phyloP scores from a whole-genome alignment of 2,329 filamentous ascomycete species.

The Alternaria incomplexa region DNA sequence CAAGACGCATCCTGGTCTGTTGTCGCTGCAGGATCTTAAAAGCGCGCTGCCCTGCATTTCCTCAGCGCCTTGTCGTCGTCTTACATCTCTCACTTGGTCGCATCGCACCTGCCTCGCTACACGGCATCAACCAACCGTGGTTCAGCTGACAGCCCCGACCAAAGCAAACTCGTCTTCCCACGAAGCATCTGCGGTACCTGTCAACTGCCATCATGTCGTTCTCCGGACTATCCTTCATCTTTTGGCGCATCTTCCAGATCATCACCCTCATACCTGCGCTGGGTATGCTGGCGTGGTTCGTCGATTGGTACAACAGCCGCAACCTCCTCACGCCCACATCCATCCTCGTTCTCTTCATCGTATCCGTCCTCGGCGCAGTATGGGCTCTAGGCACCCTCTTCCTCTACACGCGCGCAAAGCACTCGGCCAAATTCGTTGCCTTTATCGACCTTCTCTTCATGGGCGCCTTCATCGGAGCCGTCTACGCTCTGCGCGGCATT shows the following conservation, averaged over 20 bases:
- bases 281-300: slow-evolving; percentile 67
- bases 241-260: slow-evolving; percentile 67
- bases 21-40: slow-evolving; percentile 18
- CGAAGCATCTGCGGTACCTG: slow-evolving; percentile 2
- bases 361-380: slow-evolving; percentile 65
- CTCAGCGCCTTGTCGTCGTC: slow-evolving; percentile 16
- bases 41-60: slow-evolving; percentile 12
- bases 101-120: slow-evolving; percentile 10
- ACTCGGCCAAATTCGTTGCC: slow-evolving; percentile 65
- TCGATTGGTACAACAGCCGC: slow-evolving; percentile 62
- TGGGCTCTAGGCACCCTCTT: slow-evolving; percentile 68
- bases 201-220: slow-evolving; percentile 50
- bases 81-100: slow-evolving; percentile 10
- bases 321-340: slow-evolving; percentile 65
- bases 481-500: slow-evolving; percentile 65
- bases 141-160: slow-evolving; percentile 13
- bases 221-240: slow-evolving; percentile 65
- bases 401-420: slow-evolving; percentile 63
- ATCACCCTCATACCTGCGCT: slow-evolving; percentile 67
- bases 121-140: slow-evolving; percentile 8
- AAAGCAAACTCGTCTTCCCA: slow-evolving; percentile 10
- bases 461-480: slow-evolving; percentile 67
- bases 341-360: slow-evolving; percentile 70
- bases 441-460: slow-evolving; percentile 68
- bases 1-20: slow-evolving; percentile 18